Conservation (phyloP, 2,329 filamentous ascomycete species). For the Fusarium camptoceras region DNA sequence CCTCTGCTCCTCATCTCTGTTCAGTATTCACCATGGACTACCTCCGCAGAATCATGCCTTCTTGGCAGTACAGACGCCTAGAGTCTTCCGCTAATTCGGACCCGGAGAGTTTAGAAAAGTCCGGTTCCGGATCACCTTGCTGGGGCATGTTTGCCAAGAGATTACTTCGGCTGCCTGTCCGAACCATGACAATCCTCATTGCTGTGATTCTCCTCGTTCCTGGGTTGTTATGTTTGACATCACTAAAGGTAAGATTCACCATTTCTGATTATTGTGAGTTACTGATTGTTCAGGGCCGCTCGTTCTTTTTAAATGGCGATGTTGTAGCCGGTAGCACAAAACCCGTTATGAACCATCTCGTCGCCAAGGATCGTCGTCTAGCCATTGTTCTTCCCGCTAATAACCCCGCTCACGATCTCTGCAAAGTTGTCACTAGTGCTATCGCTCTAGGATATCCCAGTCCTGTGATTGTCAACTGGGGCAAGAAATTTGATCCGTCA, state of each 20-base stretch:
- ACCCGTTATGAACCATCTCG: background rate
- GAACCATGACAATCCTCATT: background rate
- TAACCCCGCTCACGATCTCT: conserved; percentile 41
- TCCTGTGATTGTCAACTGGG: conserved; percentile 48
- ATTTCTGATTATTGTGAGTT: no score
- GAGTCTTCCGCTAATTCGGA: fast-evolving
- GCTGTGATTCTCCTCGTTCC: background rate
- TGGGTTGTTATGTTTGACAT: background rate
- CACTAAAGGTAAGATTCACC: background rate
- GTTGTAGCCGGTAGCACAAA: background rate
- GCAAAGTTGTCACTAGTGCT: conserved; percentile 44
- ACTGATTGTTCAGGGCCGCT: background rate
- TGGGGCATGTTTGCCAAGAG: background rate
- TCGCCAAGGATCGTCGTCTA: conserved; percentile 23
- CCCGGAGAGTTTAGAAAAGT: background rate
- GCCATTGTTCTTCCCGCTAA: conserved; percentile 36
- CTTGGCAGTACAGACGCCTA: background rate
- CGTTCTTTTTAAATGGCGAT: background rate
- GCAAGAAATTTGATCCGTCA: conserved; percentile 21
- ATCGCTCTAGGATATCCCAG: conserved; percentile 44
- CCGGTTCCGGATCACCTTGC: background rate
- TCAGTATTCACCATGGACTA: background rate
- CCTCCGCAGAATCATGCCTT: background rate
- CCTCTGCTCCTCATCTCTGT: background rate
- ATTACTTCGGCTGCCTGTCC: background rate